These are phyloP conservation scores for Lipomyces starkeyi DNA, from an alignment of 805 yeast genomes.

Conservation along the genomic window DNA sequence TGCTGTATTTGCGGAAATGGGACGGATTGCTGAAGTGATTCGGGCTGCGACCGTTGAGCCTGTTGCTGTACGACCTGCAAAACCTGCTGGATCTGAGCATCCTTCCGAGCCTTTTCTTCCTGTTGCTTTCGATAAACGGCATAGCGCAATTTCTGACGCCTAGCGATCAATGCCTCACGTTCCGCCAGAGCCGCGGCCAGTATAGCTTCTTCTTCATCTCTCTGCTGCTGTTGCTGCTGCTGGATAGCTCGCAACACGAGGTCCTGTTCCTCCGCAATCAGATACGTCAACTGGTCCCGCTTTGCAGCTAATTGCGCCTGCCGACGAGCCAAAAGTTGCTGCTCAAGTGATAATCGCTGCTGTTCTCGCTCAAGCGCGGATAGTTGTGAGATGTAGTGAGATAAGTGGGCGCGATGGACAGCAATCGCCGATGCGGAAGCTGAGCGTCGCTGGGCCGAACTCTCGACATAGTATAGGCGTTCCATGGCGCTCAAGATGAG, in stretches of 20 bases:
- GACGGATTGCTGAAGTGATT: not conserved
- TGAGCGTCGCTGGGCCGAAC: not conserved
- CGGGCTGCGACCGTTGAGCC: conserved; percentile 5
- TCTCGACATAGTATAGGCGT: not conserved
- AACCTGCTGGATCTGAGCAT: conserved; percentile 27
- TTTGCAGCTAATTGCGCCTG: conserved; percentile 37
- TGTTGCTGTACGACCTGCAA: conserved; percentile 21
- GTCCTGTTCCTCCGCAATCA: conserved; percentile 41
- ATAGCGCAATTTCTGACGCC: conserved; percentile 32
- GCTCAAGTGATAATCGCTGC: conserved; percentile 36
- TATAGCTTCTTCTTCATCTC: conserved; percentile 27
- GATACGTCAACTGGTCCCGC: conserved; percentile 38
- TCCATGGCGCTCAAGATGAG: not conserved
- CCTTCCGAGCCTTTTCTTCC: conserved; percentile 32
- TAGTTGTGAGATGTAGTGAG: conserved; percentile 39
- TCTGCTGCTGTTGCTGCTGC: conserved; percentile 32
- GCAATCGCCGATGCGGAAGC: conserved; percentile 20
- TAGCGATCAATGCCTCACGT: conserved; percentile 33
- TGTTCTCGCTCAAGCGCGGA: conserved; percentile 40
- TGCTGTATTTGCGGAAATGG: conserved; percentile 4
- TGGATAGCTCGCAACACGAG: conserved; percentile 38
- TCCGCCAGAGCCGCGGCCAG: conserved; percentile 28
- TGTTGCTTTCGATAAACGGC: conserved; percentile 37
- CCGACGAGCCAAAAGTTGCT: conserved; percentile 32
- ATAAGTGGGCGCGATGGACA: conserved; percentile 36